Conservation (phyloP, 805 yeast genomes). For the Yamadazyma philogaea region DNA sequence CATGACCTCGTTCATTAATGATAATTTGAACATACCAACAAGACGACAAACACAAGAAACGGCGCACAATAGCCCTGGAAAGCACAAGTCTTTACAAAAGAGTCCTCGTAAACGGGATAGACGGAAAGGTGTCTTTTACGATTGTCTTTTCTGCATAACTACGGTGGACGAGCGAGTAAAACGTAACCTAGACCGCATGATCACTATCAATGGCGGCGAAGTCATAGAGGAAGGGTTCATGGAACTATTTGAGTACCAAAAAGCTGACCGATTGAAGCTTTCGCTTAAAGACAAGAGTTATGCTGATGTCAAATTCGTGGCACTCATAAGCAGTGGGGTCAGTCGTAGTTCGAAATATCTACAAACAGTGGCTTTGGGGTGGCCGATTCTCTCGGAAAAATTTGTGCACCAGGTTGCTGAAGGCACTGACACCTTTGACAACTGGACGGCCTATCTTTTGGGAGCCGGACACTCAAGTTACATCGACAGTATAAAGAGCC, state of each 20-base stretch:
- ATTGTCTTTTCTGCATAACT: constrained; percentile 34
- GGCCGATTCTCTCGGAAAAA: constrained; percentile 72
- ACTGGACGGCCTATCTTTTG: constrained; percentile 56
- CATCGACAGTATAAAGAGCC: constrained; percentile 44
- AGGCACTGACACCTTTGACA: constrained; percentile 17
- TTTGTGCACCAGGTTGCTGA: constrained; percentile 53
- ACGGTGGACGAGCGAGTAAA: constrained; percentile 25
- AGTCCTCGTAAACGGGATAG: constrained; percentile 3
- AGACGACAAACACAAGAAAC: constrained; percentile 13
- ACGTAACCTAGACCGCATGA: constrained; percentile 4
- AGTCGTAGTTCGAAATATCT: constrained; percentile 72
- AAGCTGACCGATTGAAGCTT: constrained; percentile 8
- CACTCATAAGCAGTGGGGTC: constrained; percentile 56
- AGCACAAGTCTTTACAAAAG: not conserved
- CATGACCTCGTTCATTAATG: constrained; percentile 6
- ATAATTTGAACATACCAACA: constrained; percentile 14
- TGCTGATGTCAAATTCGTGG: constrained; percentile 51
- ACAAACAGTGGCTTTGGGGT: constrained; percentile 74
- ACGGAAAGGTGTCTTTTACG: constrained; percentile 12
- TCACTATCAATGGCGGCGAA: constrained; percentile 20
- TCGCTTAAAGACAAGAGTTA: constrained; percentile 1
- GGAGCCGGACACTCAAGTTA: constrained; percentile 68
- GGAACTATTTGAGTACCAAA: constrained; percentile 23
- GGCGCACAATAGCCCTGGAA: not conserved
- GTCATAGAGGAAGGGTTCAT: constrained; percentile 35